Base-by-base conservation (phyloP, 768 basidiomycete species). In the Rhodotorula taiwanensis region DNA sequence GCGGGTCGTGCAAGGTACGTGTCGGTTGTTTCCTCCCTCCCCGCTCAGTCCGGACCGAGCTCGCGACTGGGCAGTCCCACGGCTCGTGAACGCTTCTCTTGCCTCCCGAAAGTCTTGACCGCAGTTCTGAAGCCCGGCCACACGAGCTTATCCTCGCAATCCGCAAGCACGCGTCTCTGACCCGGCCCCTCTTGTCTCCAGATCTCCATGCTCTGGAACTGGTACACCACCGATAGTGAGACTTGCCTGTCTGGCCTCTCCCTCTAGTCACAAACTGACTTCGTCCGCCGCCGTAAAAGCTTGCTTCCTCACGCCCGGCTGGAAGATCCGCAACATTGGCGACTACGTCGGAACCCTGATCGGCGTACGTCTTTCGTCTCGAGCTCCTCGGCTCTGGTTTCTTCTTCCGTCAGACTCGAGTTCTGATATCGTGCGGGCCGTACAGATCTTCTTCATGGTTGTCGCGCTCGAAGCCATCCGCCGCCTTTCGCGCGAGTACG, bases 381-480 rank as follows among this genome's bases (percentile, higher is more conserved):
- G 45, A 14, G n/a, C 45, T 13, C 45, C 53, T 28, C 34, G 4
- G 11, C 15, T 39, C 28, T 25, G 31, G 1, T 18, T 1, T 48
- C 30, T 3, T 20, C n/a, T 18, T 49, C 28, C 18, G n/a, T n/a
- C n/a, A n/a, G n/a, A n/a, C n/a, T n/a, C n/a, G n/a, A n/a, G n/a
- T n/a, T n/a, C n/a, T n/a, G n/a, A n/a, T n/a, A n/a, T n/a, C n/a
- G n/a, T n/a, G n/a, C n/a, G n/a, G n/a, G n/a, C n/a, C n/a, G 20
- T 10, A 1, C 49, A 62, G 60, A 67, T 76, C 66, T 76, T 76
- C 71, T 62, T 74, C 58, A 63, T 76, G 16, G 72, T 71, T 45
- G 72, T 77, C 56, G 67, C 70, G 0, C 73, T 76, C 55, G 76
- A 77, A 60, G 70, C 57, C 28, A 62, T 76, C 14, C 70, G 76